Evolutionary conservation across 306 rosid species (phyloP), one percentile per base, ranked within the genome.

Genomic region (Citrullus mucosospermus): DNA sequence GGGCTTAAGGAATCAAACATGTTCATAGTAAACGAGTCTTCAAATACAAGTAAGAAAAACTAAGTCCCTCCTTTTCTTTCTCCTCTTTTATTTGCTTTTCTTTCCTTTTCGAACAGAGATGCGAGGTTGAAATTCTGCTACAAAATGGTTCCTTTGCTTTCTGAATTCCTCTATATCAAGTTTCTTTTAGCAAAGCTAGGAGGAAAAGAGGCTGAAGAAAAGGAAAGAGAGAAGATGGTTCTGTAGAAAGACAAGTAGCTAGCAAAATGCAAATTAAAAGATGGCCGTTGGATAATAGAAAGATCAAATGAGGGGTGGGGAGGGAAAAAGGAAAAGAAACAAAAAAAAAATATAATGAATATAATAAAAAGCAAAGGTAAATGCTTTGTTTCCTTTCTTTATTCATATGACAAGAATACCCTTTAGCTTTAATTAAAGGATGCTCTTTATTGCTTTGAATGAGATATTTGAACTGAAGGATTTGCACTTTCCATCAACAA

Each of bases 401-500:
- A 66, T 83, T 87, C 77, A 62, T 77, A 69, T 86, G 95, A 86
- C 98, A 88, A 91, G 82, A 90, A 78, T 91, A 84, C 88, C 95
- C 95, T 87, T 88, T 88, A 82, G 89, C 98, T 93, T 89, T 93
- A 89, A 85, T 77, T 85, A 87, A 91, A 88, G 92, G 78, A 74
- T 75, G 80, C 54, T 85, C 95, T 93, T 92, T 88, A 85, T 85
- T 81, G 85, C 90, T 90, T 89, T 88, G 86, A 88, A 86, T 73
- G 86, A 75, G 30, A 75, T 50, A 70, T 16, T 32, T 56, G 50
- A 57, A 46, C 13, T 41, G 81, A 85, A 81, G 88, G 84, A 82
- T 73, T 84, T 88, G 86, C 86, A 81, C 90, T 88, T 90, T 88
- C 89, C 86, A 76, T 86, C 83, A 84, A 85, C 82, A 61, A 85